Percentiles rank a stretch among this genome's conserved stretches.
Evolutionary conservation across 257 asterid genomes (phyloP).

Genomic region (Striga asiatica): DNA sequence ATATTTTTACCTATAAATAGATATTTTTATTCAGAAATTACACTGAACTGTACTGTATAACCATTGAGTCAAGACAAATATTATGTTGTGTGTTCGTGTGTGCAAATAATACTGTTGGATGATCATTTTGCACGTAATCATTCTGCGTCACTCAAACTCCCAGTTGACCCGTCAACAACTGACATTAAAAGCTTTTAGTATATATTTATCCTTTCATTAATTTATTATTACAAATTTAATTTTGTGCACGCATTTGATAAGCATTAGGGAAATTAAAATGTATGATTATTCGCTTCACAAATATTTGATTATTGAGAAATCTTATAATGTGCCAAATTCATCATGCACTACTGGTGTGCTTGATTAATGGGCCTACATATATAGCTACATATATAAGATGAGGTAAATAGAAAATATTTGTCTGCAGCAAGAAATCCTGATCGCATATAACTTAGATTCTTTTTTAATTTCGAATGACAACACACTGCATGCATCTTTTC

Average conservation of each 20-base stretch:
- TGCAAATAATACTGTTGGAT: constrained; percentile 9
- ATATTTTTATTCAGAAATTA: neutral
- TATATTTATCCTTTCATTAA: no score
- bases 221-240: no score
- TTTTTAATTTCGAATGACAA: constrained; percentile 32
- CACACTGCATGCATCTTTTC: constrained; percentile 26
- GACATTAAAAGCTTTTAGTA: no score
- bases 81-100: neutral
- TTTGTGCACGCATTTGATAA: no score
- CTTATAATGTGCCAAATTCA: no score
- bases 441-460: constrained; percentile 13
- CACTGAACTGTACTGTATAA: constrained; percentile 23
- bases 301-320: no score
- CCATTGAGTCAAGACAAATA: neutral
- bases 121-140: constrained; percentile 32
- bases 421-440: constrained; percentile 11
- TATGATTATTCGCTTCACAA: no score
- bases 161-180: constrained; percentile 13
- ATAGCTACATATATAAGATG: neutral
- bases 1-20: neutral
- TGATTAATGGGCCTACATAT: neutral
- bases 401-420: neutral
- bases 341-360: no score
- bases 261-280: no score
- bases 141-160: constrained; percentile 28